Percentiles rank a stretch among this genome's conserved stretches.
phyloP scores from a whole-genome alignment of 2,329 filamentous ascomycete species.

The Diaporthe nobilis region DNA sequence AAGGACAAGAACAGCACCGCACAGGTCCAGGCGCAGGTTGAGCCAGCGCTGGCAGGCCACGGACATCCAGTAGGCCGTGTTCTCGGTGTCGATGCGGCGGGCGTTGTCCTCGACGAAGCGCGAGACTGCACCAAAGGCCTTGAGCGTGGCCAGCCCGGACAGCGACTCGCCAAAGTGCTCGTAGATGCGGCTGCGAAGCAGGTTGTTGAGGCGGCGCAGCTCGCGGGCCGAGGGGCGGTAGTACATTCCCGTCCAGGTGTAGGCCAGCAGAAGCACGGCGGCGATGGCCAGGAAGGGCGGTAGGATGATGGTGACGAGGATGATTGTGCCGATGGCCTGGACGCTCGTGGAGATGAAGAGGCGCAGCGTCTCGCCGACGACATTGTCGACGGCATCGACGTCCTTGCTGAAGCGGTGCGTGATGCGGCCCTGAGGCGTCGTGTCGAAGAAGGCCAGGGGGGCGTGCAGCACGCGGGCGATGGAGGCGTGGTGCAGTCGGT shows the following conservation, averaged over 20 bases:
- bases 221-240: constrained; percentile 77
- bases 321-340: constrained; percentile 74
- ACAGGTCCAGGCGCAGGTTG: constrained; percentile 71
- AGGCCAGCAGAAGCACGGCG: constrained; percentile 72
- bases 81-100: constrained; percentile 72
- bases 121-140: constrained; percentile 73
- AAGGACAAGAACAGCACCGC: constrained; percentile 73
- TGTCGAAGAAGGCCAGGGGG: constrained; percentile 69
- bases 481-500: constrained; percentile 65
- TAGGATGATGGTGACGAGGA: constrained; percentile 76
- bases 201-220: constrained; percentile 77
- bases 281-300: constrained; percentile 75
- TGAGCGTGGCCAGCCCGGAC: constrained; percentile 59
- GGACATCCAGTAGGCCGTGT: constrained; percentile 77
- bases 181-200: constrained; percentile 75
- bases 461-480: constrained; percentile 32
- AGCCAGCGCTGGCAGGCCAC: constrained; percentile 79
- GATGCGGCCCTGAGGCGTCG: constrained; percentile 77
- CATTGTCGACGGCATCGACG: constrained; percentile 78
- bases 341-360: constrained; percentile 76
- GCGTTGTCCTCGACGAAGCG: constrained; percentile 69
- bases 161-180: constrained; percentile 77
- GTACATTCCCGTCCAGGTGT: constrained; percentile 73
- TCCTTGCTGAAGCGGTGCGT: constrained; percentile 80
- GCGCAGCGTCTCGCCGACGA: constrained; percentile 73